Evolutionary conservation across 2,329 filamentous ascomycete species (phyloP).

Genomic region (Curvularia verruculosa): DNA sequence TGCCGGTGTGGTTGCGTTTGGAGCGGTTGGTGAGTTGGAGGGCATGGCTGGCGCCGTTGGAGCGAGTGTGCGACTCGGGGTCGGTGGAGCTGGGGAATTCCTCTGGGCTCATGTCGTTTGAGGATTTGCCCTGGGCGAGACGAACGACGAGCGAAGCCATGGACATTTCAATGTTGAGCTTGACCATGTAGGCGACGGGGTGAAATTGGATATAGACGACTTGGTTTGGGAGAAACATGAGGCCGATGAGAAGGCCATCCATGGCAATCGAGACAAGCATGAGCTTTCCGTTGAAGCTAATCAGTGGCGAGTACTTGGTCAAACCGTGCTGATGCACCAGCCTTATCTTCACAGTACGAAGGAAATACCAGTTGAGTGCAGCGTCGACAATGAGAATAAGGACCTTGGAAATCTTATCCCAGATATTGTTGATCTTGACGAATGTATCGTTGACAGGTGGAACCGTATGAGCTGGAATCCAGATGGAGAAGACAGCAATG

Average conservation of each 20-base stretch:
- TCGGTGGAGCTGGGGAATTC: conserved; percentile 26
- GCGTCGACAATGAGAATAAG: conserved; percentile 60
- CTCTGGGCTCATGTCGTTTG: conserved; percentile 36
- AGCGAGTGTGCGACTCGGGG: conserved; percentile 23
- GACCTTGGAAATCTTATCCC: conserved; percentile 61
- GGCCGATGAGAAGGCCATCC: conserved; percentile 50
- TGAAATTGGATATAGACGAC: conserved; percentile 52
- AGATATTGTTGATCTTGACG: conserved; percentile 56
- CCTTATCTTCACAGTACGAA: conserved; percentile 49
- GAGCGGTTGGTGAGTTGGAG: conserved; percentile 24
- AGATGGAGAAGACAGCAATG: conserved; percentile 61
- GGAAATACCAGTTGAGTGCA: conserved; percentile 61
- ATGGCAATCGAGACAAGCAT: conserved; percentile 51
- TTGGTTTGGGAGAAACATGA: conserved; percentile 49
- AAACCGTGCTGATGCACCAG: conserved; percentile 50
- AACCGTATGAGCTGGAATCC: conserved; percentile 56
- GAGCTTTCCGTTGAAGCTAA: conserved; percentile 51
- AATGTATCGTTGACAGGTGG: conserved; percentile 47
- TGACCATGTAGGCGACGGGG: conserved; percentile 52
- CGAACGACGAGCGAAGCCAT: conserved; percentile 53
- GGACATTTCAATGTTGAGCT: conserved; percentile 54
- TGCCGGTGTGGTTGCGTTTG: not conserved
- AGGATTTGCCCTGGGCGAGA: conserved; percentile 38
- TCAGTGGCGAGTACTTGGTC: conserved; percentile 50
- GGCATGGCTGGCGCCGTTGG: conserved; percentile 18